Evolutionary conservation across 2,329 filamentous ascomycete species (phyloP).

Genomic region (Fonsecaea nubica): DNA sequence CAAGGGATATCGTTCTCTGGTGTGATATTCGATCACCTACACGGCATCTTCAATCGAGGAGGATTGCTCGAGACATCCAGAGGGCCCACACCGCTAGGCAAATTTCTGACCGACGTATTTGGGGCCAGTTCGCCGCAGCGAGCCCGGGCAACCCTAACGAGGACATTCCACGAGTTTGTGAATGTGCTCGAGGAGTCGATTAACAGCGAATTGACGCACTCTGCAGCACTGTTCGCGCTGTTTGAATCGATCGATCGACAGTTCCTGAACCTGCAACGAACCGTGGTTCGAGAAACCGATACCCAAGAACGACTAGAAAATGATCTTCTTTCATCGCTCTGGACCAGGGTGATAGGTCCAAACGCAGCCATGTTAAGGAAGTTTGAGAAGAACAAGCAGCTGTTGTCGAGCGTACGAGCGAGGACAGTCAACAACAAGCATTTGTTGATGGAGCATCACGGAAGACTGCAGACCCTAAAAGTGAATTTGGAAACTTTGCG

Average conservation of each 20-base stretch:
- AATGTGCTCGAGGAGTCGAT: constrained; percentile 88
- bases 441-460: constrained; percentile 84
- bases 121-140: constrained; percentile 81
- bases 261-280: constrained; percentile 85
- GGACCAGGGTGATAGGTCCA: constrained; percentile 82
- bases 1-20: constrained; percentile 44
- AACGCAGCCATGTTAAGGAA: constrained; percentile 79
- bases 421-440: constrained; percentile 88
- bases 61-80: constrained; percentile 49
- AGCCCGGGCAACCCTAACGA: constrained; percentile 78
- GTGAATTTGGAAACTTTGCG: constrained; percentile 84
- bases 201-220: constrained; percentile 79
- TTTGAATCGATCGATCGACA: constrained; percentile 91
- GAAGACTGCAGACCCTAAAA: constrained; percentile 81
- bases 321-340: constrained; percentile 81
- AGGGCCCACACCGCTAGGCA: constrained; percentile 72
- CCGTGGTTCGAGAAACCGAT: constrained; percentile 81
- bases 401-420: constrained; percentile 78
- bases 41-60: constrained; percentile 71
- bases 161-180: constrained; percentile 87
- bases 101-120: constrained; percentile 73
- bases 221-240: constrained; percentile 80
- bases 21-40: constrained; percentile 79
- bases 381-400: constrained; percentile 85
- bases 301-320: constrained; percentile 80